Conservation (phyloP, 1,139 yeast genomes). For the Lodderomyces oxycetoniae region DNA sequence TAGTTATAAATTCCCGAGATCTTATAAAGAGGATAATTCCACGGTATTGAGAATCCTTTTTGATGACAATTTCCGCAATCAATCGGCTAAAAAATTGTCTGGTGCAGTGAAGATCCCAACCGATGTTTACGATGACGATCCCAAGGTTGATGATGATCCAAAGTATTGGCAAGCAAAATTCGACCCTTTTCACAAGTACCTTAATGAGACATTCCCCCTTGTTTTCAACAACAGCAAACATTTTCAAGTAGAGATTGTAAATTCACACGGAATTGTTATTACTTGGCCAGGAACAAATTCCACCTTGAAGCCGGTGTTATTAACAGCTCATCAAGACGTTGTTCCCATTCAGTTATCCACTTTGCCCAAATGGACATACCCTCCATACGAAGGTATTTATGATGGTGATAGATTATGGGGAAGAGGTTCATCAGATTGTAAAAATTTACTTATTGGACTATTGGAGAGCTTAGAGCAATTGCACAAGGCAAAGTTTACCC, state of each 20-base stretch:
- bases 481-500: slow-evolving; percentile 28
- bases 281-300: slow-evolving; percentile 26
- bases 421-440: slow-evolving; percentile 46
- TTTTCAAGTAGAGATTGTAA: slow-evolving; percentile 22
- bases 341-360: slow-evolving; percentile 39
- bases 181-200: slow-evolving; percentile 25
- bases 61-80: slow-evolving; percentile 29
- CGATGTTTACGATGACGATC: slow-evolving; percentile 48
- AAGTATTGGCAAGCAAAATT: slow-evolving; percentile 28
- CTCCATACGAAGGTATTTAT: slow-evolving; percentile 40
- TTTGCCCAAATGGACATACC: slow-evolving; percentile 32
- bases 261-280: slow-evolving; percentile 25
- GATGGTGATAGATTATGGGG: slow-evolving; percentile 43
- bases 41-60: slow-evolving; percentile 26
- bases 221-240: slow-evolving; percentile 22
- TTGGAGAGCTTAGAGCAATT: slow-evolving; percentile 41
- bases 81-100: slow-evolving; percentile 32
- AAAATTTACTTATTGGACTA: slow-evolving; percentile 37
- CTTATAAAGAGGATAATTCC: slow-evolving; percentile 27
- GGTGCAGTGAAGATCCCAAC: slow-evolving; percentile 62
- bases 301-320: slow-evolving; percentile 29
- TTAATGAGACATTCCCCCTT: slow-evolving; percentile 29
- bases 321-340: slow-evolving; percentile 44
- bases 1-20: slow-evolving; percentile 26
- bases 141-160: slow-evolving; percentile 27